Evolutionary conservation across 192 early-diverging fungal genomes (phyloP), one percentile per base, ranked within the genome.

Genomic region (Entomortierella chlamydospora): DNA sequence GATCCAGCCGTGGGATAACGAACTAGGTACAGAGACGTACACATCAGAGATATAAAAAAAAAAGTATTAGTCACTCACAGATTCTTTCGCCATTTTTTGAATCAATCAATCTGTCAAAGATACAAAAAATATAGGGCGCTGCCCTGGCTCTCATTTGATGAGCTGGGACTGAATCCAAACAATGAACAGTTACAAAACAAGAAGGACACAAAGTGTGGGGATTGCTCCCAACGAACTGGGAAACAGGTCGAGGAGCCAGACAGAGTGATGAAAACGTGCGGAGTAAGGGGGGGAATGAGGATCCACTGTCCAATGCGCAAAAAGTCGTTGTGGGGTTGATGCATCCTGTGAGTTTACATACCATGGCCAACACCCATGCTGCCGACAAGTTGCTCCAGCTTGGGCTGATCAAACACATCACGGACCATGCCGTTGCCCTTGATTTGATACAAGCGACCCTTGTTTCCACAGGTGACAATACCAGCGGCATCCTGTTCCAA

Each of bases 351-450:
- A 33, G 20, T n/a, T 41, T 30, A 64, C 87, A 85, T 90, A 99
- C 97, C 96, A 83, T 99, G 98, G 10, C 95, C 96, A 69, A 99
- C 89, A 60, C 97, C 98, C 89, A 99, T 92, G 82, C 83, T 88
- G 22, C 98, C 98, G 43, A 90, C 67, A 57, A 99, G 85, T 51
- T 86, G 86, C 64, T 88, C 84, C 62, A 98, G 85, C 70, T 95
- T 91, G 63, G 88, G 69, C 34, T 91, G 88, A 33, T 92, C 87
- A 83, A 99, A 99, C 29, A 99, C 96, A 84, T 99, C 97, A 62
- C 95, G 91, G 37, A 99, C 97, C 97, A 99, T 97, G 57, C 98
- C 98, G 83, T 96, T 99, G 64, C 94, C 97, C 83, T 99, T 99
- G 88, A 96, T 95, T 85, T 99, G 98, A 86, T 94, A 97, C 79